Percentiles rank a stretch among this genome's conserved stretches.
These are phyloP conservation scores for Aspergillus vadensis DNA, from an alignment of 2,329 filamentous ascomycete species.

Conservation along the genomic window DNA sequence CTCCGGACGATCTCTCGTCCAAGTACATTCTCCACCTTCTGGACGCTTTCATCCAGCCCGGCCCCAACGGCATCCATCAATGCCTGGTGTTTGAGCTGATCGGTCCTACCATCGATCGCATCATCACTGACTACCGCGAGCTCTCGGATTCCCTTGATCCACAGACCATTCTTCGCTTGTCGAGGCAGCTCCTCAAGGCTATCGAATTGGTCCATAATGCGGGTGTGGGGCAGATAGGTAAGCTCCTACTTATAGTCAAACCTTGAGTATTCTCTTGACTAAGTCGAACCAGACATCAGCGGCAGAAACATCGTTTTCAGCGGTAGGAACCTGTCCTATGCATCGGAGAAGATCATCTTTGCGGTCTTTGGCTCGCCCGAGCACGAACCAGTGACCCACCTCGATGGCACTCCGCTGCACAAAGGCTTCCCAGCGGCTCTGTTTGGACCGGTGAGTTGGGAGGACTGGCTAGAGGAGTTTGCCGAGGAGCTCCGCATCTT, in stretches of 20 bases:
- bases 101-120: neutral
- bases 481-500: neutral
- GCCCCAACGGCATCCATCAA: neutral
- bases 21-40: neutral
- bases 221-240: neutral
- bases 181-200: neutral
- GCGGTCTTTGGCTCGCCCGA: neutral
- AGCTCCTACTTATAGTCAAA: neutral
- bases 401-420: neutral
- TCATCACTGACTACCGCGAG: neutral
- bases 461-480: neutral
- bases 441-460: neutral
- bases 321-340: neutral
- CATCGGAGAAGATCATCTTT: neutral
- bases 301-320: neutral
- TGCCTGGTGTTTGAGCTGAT: neutral
- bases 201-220: neutral
- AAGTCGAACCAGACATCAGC: neutral
- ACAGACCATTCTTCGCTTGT: neutral
- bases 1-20: neutral
- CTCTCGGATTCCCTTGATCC: neutral
- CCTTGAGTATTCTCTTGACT: too few relatives aligned
- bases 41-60: neutral
- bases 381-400: neutral
- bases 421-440: neutral